Percentiles rank a stretch among this genome's conserved stretches.
phyloP scores from a whole-genome alignment of 805 yeast genomes.

The Starmerella bacillaris region DNA sequence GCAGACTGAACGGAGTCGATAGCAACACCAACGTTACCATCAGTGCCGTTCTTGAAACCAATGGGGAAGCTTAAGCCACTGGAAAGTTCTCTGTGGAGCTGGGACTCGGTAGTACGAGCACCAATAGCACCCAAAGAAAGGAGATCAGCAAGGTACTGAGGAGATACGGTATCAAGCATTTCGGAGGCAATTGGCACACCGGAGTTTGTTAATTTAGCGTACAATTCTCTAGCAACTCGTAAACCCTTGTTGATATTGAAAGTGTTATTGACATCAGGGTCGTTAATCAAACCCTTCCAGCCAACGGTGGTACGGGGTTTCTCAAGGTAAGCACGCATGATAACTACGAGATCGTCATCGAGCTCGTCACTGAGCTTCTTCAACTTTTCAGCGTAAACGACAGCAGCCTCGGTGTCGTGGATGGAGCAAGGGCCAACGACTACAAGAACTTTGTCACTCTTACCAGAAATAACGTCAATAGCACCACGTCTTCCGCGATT shows the following conservation, averaged over 20 bases:
- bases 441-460: slow-evolving; percentile 68
- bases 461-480: slow-evolving; percentile 49
- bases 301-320: slow-evolving; percentile 99
- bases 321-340: slow-evolving; percentile 96
- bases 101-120: slow-evolving; percentile 97
- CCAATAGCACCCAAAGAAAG: slow-evolving; percentile 95
- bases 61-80: slow-evolving; percentile 97
- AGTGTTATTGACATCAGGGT: slow-evolving; percentile 83
- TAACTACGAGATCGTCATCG: slow-evolving; percentile 55
- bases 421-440: slow-evolving; percentile 96
- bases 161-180: slow-evolving; percentile 95
- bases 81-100: slow-evolving; percentile 90
- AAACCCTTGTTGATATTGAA: slow-evolving; percentile 92
- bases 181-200: slow-evolving; percentile 91
- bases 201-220: slow-evolving; percentile 55
- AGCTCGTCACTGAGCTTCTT: slow-evolving; percentile 51
- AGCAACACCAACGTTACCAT: slow-evolving; percentile 83
- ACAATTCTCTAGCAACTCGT: slow-evolving; percentile 68
- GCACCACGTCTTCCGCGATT: slow-evolving; percentile 64
- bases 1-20: slow-evolving; percentile 90
- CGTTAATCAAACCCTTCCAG: slow-evolving; percentile 96
- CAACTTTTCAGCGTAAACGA: slow-evolving; percentile 65
- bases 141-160: slow-evolving; percentile 83
- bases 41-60: slow-evolving; percentile 97
- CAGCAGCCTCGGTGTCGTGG: slow-evolving; percentile 77